Percentiles rank a stretch among this genome's conserved stretches.
Evolutionary conservation across 2,329 filamentous ascomycete genomes (phyloP).

Genomic region (Pseudocercospora cruenta): DNA sequence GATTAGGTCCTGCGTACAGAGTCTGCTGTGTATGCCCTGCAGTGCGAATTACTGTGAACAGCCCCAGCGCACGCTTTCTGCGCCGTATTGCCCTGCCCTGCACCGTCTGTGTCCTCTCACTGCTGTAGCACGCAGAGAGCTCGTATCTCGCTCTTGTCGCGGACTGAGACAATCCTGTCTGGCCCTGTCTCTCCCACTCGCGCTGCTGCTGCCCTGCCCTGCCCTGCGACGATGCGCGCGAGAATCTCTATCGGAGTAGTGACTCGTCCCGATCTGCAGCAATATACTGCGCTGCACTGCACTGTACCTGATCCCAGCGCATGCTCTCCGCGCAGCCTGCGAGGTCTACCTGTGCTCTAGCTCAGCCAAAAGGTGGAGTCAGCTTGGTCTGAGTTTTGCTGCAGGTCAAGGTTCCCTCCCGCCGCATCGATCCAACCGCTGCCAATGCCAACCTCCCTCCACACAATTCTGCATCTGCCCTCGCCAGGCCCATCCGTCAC

Average conservation of each 20-base stretch:
- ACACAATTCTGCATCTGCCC: not conserved
- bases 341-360: not conserved
- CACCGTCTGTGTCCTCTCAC: not conserved
- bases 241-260: not conserved
- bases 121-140: conserved; percentile 9
- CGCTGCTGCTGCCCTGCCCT: no score
- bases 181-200: no score
- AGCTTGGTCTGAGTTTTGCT: not conserved
- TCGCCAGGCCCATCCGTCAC: not conserved
- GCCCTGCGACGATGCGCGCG: no score
- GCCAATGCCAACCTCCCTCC: conserved; percentile 10
- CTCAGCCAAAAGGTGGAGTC: not conserved
- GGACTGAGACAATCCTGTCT: not conserved
- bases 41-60: not conserved
- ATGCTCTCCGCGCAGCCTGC: not conserved
- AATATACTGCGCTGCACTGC: conserved; percentile 3
- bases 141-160: conserved; percentile 10
- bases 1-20: not conserved
- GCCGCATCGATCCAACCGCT: conserved; percentile 1
- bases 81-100: not conserved
- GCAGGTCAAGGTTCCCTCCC: not conserved
- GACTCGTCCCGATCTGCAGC: not conserved
- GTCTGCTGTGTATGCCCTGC: not conserved
- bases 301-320: conserved; percentile 8
- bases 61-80: not conserved